Base-by-base conservation (phyloP, 257 asterid species). In the Lycium barbarum region DNA sequence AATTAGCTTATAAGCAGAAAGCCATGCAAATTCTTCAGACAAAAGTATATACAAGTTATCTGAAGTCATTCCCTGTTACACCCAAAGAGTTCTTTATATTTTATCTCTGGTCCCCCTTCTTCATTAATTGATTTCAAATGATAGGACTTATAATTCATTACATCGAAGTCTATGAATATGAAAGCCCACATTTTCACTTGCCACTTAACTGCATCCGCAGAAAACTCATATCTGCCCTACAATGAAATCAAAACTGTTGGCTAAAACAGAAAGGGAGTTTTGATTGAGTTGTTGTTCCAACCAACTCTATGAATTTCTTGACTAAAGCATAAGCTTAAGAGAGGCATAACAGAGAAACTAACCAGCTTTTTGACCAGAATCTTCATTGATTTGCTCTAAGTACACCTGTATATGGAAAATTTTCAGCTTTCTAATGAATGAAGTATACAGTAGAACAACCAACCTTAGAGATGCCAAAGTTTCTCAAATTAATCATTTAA, bases 361-460 rank as follows among this genome's bases (percentile, higher is more conserved):
- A 95, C 98, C 98, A 87, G 87, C 83, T 88, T 89, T 92, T 22
- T 94, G 91, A 61, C 89, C 83, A 59, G 90, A 76, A 81, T 88
- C 96, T 86, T 93, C 98, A 66, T 83, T 80, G 85, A 87, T 88
- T 86, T 87, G 92, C 86, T 93, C 98, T 40, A 88, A 83, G 90
- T 93, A 91, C 84, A 86, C 98, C 98, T 94, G 94, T 83, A 85
- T 79, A 73, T 74, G 47, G 14, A 85, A n/a, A 17, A 17, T 14
- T 5, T 20, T 84, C 79, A 61, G 85, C 43, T 45, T 45, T 18
- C 71, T 54, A 80, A 13, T 14, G 7, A 53, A 55, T 51, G 54
- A 51, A 47, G 58, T 36, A 86, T 49, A 18, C 43, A 63, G 49
- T 33, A 35, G 73, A 53, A 68, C 65, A 83, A 33, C 80, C 9